These are phyloP conservation scores for Collybia nuda DNA, from an alignment of 768 basidiomycete species.

Conservation along the genomic window DNA sequence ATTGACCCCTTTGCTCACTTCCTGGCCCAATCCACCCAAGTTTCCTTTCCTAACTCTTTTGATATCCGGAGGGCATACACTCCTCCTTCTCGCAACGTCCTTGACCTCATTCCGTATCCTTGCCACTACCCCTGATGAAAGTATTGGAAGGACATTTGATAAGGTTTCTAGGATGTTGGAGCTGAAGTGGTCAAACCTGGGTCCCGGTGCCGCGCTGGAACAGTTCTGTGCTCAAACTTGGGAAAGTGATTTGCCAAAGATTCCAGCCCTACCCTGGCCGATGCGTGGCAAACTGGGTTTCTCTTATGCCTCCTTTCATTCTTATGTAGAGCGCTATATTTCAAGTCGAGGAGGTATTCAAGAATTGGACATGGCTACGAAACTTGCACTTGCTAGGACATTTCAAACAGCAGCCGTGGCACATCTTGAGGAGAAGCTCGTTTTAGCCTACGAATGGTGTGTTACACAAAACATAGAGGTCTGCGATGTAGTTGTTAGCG, in stretches of 20 bases:
- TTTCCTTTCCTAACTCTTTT: slow-evolving; percentile 91
- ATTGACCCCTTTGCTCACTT: slow-evolving; percentile 74
- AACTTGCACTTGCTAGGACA: slow-evolving; percentile 55
- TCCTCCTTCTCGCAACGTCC: slow-evolving; percentile 75
- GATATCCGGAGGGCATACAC: slow-evolving; percentile 92
- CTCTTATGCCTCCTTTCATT: slow-evolving; percentile 80
- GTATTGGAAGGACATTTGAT: slow-evolving; percentile 81
- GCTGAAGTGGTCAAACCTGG: slow-evolving; percentile 60
- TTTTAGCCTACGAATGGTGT: slow-evolving; percentile 50
- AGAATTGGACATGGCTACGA: slow-evolving; percentile 35
- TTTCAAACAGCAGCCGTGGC: slow-evolving; percentile 73
- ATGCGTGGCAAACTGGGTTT: slow-evolving; percentile 61
- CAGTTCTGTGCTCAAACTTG: slow-evolving; percentile 50
- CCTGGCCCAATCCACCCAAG: slow-evolving; percentile 40
- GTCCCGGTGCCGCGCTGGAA: slow-evolving; percentile 84
- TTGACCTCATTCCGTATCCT: slow-evolving; percentile 61
- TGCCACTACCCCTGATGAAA: slow-evolving; percentile 72
- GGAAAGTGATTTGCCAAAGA: slow-evolving; percentile 22
- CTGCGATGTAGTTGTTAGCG: slow-evolving; percentile 75
- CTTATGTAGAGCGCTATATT: slow-evolving; percentile 63
- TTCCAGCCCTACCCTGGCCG: slow-evolving; percentile 45
- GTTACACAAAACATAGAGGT: slow-evolving; percentile 40
- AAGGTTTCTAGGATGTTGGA: slow-evolving; percentile 73
- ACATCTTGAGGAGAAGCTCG: slow-evolving; percentile 77
- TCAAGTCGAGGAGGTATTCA: slow-evolving; percentile 38